Conservation (phyloP, 352 stramenopile species). For the Phytophthora sojae region DNA sequence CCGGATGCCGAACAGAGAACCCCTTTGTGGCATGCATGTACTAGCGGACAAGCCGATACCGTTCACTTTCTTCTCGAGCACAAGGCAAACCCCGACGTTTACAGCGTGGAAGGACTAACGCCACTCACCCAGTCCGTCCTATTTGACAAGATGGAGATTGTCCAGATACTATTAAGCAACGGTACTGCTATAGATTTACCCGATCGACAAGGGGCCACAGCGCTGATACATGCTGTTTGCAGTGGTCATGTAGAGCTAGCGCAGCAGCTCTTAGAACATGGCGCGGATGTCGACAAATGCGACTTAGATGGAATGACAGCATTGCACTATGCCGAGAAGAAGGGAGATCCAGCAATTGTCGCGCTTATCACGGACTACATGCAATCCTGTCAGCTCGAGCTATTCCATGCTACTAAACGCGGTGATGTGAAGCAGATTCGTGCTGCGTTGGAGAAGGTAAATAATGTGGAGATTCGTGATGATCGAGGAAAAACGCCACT, state of each 20-base stretch:
- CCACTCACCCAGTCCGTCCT: not conserved
- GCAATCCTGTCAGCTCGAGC: not conserved
- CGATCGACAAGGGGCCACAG: not conserved
- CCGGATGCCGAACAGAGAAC: not conserved
- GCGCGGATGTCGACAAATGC: not conserved
- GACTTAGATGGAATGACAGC: not conserved
- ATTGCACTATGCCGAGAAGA: not conserved
- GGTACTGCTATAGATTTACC: not conserved
- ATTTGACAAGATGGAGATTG: not conserved
- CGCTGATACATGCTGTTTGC: slow-evolving; percentile 1
- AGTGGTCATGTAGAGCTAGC: not conserved
- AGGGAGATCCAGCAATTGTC: not conserved
- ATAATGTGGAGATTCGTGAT: not conserved
- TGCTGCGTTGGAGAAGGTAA: not conserved
- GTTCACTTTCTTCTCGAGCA: not conserved
- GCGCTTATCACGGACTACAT: not conserved
- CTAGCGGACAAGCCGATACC: not conserved
- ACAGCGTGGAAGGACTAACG: not conserved
- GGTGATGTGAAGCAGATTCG: not conserved
- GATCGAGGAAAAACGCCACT: not conserved
- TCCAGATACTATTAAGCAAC: not conserved
- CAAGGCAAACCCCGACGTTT: not conserved
- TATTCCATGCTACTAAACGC: not conserved
- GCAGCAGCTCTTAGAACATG: not conserved
- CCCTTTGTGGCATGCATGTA: not conserved